phyloP scores from a whole-genome alignment of 495 filamentous ascomycete species.

The Letharia lupina region DNA sequence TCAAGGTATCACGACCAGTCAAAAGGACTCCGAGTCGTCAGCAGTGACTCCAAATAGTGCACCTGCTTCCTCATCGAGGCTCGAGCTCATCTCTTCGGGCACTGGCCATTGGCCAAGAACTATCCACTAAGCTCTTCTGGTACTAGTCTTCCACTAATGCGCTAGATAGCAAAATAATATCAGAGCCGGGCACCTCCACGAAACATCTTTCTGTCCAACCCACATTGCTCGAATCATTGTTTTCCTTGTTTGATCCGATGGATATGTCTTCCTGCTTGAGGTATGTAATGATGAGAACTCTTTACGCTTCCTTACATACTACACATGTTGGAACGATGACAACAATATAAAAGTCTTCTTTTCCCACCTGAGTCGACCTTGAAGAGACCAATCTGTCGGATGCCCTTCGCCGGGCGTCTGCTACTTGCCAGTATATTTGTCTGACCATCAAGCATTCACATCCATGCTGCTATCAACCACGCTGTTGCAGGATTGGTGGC shows the following conservation, averaged over 20 bases:
- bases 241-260: background rate
- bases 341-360: conserved; percentile 77
- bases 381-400: conserved; percentile 69
- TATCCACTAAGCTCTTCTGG: background rate
- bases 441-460: conserved; percentile 47
- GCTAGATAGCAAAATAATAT: background rate
- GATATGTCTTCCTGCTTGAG: background rate
- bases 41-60: conserved; percentile 5
- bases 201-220: background rate
- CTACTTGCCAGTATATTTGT: conserved; percentile 98
- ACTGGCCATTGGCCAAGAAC: background rate
- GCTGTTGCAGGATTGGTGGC: background rate
- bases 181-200: background rate
- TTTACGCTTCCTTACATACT: conserved; percentile 18
- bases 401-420: conserved; percentile 64
- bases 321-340: conserved; percentile 64
- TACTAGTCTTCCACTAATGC: background rate
- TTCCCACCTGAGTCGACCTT: conserved; percentile 90
- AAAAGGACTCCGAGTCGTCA: background rate
- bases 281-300: conserved; percentile 14
- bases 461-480: background rate
- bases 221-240: background rate
- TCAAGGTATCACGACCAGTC: background rate
- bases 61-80: conserved; percentile 5
- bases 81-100: conserved; percentile 7